Evolutionary conservation across 2,329 filamentous ascomycete species (phyloP), one percentile per base, ranked within the genome.

Genomic region (Colletotrichum australisinense): DNA sequence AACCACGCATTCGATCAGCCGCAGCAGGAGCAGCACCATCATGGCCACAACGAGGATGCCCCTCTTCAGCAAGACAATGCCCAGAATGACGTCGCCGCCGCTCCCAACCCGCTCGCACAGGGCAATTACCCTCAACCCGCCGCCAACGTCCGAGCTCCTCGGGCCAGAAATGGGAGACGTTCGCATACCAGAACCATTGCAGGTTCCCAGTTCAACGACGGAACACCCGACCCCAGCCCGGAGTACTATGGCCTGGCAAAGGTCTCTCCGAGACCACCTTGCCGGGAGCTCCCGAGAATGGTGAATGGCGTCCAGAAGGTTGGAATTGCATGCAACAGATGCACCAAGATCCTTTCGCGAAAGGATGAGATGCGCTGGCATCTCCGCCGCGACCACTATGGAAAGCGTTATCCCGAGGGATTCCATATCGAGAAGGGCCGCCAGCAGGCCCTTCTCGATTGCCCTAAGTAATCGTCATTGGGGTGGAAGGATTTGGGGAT

Each of bases 341-440:
- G 63, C 52, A 1, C 1, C 16, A 4, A 32, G 1, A 1, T 38
- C 5, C 38, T 26, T 5, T 67, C 63, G 2, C 12, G 63, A 0
- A n/a, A 26, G 1, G 63, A 57, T 7, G 63, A 65, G 11, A 56
- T 49, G 1, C 49, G 52, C 4, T 14, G 11, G 4, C 63, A 57
- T 32, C 32, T 65, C 2, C 52, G 63, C 4, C 3, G 9, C 1
- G 52, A 30, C 1, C 52, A 66, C 52, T 66, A 57, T 19, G 4
- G 16, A 22, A 0, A 16, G 1, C 0, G 16, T 1, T 57, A 30
- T 52, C n/a, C 28, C 6, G 3, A 16, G 5, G 12, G 14, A 19
- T 5, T 3, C 5, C 24, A 63, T 3, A 49, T 49, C 4, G 16
- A 19, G 16, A 38, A 42, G 22, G 63, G 63, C 2, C 14, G 52